Evolutionary conservation across 2,329 filamentous ascomycete species (phyloP).

Genomic region (Ceratocystis smalleyi): DNA sequence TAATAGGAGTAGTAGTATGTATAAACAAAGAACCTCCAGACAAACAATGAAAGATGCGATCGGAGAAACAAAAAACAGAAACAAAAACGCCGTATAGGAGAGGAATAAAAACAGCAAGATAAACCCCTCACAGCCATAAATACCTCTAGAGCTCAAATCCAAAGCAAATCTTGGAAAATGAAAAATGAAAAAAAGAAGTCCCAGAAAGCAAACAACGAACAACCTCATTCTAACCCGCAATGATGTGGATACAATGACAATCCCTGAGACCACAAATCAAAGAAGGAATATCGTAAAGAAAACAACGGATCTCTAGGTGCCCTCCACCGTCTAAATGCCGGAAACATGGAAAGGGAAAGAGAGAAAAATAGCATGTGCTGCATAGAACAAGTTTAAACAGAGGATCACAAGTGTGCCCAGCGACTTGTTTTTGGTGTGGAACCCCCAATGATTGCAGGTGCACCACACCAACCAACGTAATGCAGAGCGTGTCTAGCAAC

Average conservation of each 20-base stretch:
- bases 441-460: too few species aligned
- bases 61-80: background rate
- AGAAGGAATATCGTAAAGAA: background rate
- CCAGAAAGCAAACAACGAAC: background rate
- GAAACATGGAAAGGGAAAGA: background rate
- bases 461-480: too few species aligned
- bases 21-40: background rate
- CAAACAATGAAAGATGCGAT: constrained; percentile 3
- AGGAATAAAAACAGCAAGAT: constrained; percentile 11
- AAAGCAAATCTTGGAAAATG: background rate
- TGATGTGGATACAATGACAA: background rate
- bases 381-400: too few species aligned
- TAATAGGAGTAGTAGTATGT: background rate
- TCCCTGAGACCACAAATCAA: background rate
- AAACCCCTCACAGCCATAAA: background rate
- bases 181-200: background rate
- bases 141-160: background rate
- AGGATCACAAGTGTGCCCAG: too few species aligned
- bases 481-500: too few species aligned
- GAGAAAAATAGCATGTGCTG: too few species aligned
- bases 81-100: constrained; percentile 7
- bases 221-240: background rate
- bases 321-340: background rate
- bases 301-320: background rate
- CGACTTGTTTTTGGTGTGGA: too few species aligned